Percentiles rank a stretch among this genome's conserved stretches.
Evolutionary conservation across 805 yeast species (phyloP).

Genomic region (Blastobotrys attinorum): DNA sequence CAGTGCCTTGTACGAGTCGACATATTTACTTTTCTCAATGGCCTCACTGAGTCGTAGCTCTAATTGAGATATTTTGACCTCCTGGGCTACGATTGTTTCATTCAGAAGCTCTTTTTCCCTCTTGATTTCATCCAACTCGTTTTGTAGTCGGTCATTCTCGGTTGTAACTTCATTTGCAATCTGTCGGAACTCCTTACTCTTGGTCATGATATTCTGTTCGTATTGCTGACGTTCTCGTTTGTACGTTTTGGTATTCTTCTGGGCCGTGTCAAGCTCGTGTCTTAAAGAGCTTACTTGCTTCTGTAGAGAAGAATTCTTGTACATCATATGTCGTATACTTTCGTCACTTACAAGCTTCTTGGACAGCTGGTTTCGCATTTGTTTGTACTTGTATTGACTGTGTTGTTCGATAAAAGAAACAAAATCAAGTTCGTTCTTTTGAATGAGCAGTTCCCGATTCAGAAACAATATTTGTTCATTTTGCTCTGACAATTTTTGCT

Average conservation of each 20-base stretch:
- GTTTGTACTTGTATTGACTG: conserved; percentile 32
- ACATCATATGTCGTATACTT: conserved; percentile 22
- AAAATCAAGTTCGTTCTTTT: conserved; percentile 56
- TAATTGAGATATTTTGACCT: conserved; percentile 19
- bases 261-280: conserved; percentile 25
- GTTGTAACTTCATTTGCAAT: conserved; percentile 19
- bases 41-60: conserved; percentile 16
- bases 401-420: conserved; percentile 44
- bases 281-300: conserved; percentile 21
- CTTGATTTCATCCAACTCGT: conserved; percentile 24
- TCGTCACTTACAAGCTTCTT: conserved; percentile 24
- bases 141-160: conserved; percentile 18
- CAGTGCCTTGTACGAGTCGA: conserved; percentile 4
- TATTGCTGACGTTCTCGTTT: conserved; percentile 31
- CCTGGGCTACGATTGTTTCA: conserved; percentile 27
- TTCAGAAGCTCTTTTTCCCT: conserved; percentile 25
- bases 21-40: conserved; percentile 1
- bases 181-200: conserved; percentile 26
- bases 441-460: conserved; percentile 48
- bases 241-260: conserved; percentile 26
- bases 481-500: neutral
- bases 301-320: conserved; percentile 17
- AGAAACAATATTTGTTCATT: conserved; percentile 34
- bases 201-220: conserved; percentile 27
- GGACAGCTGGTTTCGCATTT: conserved; percentile 28